Evolutionary conservation across 2,329 filamentous ascomycete species (phyloP), one percentile per base, ranked within the genome.

Genomic region (Diaporthe capsici): DNA sequence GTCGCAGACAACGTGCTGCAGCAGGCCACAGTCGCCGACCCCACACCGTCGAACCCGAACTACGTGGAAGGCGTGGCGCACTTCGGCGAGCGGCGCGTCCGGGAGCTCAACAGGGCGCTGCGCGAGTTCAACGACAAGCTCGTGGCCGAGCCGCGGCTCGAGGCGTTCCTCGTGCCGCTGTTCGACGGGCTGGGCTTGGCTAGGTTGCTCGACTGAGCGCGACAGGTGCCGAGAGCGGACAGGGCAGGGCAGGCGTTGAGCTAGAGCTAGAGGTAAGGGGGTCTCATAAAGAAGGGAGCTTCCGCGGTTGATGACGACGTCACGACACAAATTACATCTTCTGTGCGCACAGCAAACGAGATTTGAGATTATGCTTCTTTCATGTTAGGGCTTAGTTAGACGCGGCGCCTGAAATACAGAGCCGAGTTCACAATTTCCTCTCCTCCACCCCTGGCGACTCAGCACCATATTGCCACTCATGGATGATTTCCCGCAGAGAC

Each of bases 1-100:
- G 82, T 90, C 20, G 88, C 87, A 1, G 90, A 91, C 80, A 91
- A 91, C 74, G 85, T 88, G 57, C 84, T 91, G 37, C 86, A 86
- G 3, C 81, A 83, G 9, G 89, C 85, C 9, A 82, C 89, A 17
- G 86, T 90, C 4, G 88, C 86, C 53, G 84, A 87, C 47, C 60
- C 75, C 12, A 81, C 80, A 31, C 63, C 77, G 6, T 77, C 78
- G 8, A 85, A 86, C 74, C 84, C 84, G 22, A 63, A 76, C 39
- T 65, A 72, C 15, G 73, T 37, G 12, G n/a, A 42, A 25, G 72
- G 53, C 4, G 34, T 34, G 74, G 73, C 78, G 71, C 49, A 47
- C n/a, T 22, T 57, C 17, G 72, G 77, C 12, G 71, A 71, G 25
- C 44, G 75, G 44, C 39, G 47, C 15, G 73, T 71, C 10, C 49